Evolutionary conservation across 495 filamentous ascomycete species (phyloP).

Genomic region (Penicillium crystallinum): DNA sequence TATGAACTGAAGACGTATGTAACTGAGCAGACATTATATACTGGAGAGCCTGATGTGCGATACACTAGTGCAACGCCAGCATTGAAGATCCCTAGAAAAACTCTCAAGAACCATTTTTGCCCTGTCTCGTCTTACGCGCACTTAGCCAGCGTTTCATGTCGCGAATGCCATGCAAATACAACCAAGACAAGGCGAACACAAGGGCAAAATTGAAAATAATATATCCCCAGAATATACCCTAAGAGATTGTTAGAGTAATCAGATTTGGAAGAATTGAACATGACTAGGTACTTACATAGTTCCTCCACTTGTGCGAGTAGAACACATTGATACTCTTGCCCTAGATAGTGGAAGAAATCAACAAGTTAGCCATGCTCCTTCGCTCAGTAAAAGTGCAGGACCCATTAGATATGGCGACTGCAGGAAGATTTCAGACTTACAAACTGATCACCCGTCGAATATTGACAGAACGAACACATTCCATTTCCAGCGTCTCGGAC

Average conservation of each 20-base stretch:
- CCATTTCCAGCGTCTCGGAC: conserved; percentile 40
- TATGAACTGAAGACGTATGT: too few species aligned
- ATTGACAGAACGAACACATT: conserved; percentile 60
- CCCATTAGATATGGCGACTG: background rate
- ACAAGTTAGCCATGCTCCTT: background rate
- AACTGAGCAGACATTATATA: background rate
- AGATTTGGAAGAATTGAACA: background rate
- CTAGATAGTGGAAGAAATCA: conserved; percentile 25
- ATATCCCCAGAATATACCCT: conserved; percentile 53
- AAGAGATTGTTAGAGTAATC: background rate
- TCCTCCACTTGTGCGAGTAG: conserved; percentile 56
- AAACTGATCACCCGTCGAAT: conserved; percentile 51
- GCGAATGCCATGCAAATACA: conserved; percentile 46
- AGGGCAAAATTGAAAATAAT: conserved; percentile 51
- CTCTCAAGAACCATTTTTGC: background rate
- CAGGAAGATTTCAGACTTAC: conserved; percentile 23
- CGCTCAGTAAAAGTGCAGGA: background rate
- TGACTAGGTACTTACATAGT: conserved; percentile 44
- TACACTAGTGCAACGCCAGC: background rate
- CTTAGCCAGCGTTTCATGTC: conserved; percentile 39
- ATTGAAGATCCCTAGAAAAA: background rate
- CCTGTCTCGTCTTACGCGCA: conserved; percentile 37
- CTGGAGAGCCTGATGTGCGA: background rate
- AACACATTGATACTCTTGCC: conserved; percentile 43
- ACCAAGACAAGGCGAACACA: conserved; percentile 49